A percentile compares a stretch with the other conserved stretches of the same genome.
Conservation (phyloP, 2,329 filamentous ascomycete species). For the Penicillium concentricum region DNA sequence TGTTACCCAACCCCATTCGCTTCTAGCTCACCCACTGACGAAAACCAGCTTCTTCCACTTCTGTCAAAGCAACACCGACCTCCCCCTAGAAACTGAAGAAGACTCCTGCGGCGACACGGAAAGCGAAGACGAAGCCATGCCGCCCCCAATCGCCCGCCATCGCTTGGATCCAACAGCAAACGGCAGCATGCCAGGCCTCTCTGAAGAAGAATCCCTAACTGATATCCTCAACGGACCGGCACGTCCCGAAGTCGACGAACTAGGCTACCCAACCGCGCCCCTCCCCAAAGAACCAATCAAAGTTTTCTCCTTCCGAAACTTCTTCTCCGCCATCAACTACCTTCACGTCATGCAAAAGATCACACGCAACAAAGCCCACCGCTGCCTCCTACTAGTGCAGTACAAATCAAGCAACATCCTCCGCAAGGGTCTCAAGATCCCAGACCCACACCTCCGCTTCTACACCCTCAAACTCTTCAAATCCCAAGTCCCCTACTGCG, state of each 20-base stretch:
- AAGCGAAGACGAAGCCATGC: constrained; percentile 71
- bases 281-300: constrained; percentile 73
- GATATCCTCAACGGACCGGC: constrained; percentile 30
- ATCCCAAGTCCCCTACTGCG: constrained; percentile 96
- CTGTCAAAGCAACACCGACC: constrained; percentile 71
- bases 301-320: constrained; percentile 87
- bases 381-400: constrained; percentile 87
- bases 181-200: constrained; percentile 25
- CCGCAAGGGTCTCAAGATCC: constrained; percentile 85
- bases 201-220: constrained; percentile 25
- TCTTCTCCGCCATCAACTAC: constrained; percentile 94
- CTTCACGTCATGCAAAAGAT: constrained; percentile 96
- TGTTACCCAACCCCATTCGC: constrained; percentile 20
- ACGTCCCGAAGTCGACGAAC: constrained; percentile 71
- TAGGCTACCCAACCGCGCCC: constrained; percentile 73
- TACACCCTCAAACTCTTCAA: constrained; percentile 99
- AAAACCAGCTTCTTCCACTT: constrained; percentile 78
- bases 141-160: constrained; percentile 74
- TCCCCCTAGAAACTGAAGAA: constrained; percentile 43
- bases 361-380: constrained; percentile 91
- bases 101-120: constrained; percentile 38
- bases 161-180: constrained; percentile 33
- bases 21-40: constrained; percentile 9
- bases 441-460: constrained; percentile 79
- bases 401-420: constrained; percentile 94